A percentile compares a stretch with the other conserved stretches of the same genome.
Evolutionary conservation across 495 filamentous ascomycete species (phyloP).

Genomic region (Hypomontagnella monticulosa): DNA sequence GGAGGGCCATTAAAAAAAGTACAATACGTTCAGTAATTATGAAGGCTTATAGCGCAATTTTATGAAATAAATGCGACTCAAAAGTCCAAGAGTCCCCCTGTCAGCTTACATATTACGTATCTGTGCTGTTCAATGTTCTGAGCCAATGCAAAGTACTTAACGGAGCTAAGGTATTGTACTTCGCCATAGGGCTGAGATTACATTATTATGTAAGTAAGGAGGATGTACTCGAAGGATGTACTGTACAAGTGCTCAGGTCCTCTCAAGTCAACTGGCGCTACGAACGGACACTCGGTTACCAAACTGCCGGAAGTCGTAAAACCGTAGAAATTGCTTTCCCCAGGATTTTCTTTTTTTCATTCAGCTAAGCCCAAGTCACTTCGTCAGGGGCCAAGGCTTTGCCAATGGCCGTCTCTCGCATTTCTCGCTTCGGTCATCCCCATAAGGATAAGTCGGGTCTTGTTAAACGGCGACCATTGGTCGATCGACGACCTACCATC

Average conservation of each 20-base stretch:
- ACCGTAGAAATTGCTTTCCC: constrained; percentile 21
- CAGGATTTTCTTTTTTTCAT: constrained; percentile 34
- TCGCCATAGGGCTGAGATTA: constrained; percentile 27
- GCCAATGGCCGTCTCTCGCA: constrained; percentile 30
- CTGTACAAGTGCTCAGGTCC: neutral
- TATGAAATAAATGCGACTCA: constrained; percentile 13
- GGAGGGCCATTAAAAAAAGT: constrained; percentile 21
- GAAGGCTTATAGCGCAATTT: constrained; percentile 10
- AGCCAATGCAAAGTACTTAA: no score
- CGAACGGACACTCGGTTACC: neutral
- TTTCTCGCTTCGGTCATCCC: constrained; percentile 24
- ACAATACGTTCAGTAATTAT: constrained; percentile 18
- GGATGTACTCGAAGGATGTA: neutral
- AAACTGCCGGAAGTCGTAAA: constrained; percentile 5
- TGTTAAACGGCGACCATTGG: constrained; percentile 6
- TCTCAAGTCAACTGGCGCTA: no score
- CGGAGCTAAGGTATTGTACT: constrained; percentile 10
- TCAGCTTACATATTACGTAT: constrained; percentile 29
- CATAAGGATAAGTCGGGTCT: constrained; percentile 14
- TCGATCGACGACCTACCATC: constrained; percentile 7
- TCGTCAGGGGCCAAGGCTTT: constrained; percentile 5
- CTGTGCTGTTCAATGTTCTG: neutral
- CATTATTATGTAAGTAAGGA: constrained; percentile 24
- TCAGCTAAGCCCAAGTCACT: constrained; percentile 3
- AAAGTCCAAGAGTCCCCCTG: constrained; percentile 33